Evolutionary conservation across 176 grass and related monocot species (phyloP).

Genomic region (Stipa capillata): DNA sequence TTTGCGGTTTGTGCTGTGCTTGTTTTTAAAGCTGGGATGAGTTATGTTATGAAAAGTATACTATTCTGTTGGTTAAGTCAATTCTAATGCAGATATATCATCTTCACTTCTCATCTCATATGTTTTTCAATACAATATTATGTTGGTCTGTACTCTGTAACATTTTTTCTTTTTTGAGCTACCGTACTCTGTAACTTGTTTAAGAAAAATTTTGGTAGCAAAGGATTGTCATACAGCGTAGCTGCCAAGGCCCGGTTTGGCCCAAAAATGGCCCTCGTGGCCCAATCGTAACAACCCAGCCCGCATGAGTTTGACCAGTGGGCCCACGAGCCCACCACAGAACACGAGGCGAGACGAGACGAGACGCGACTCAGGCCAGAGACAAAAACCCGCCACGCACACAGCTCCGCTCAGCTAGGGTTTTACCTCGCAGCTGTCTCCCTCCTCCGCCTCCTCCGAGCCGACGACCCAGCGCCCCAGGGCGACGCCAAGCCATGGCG

Average conservation of each 20-base stretch:
- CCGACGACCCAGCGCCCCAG: background rate
- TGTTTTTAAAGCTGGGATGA: background rate
- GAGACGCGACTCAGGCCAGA: too few relatives aligned
- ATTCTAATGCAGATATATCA: background rate
- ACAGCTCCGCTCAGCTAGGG: background rate
- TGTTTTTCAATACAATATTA: too few relatives aligned
- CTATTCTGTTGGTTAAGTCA: background rate
- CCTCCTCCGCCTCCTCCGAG: background rate
- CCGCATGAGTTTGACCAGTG: too few relatives aligned
- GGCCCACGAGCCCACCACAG: too few relatives aligned
- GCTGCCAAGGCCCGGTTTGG: too few relatives aligned
- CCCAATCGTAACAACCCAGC: background rate
- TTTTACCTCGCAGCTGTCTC: constrained; percentile 1
- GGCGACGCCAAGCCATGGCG: constrained; percentile 33
- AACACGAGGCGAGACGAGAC: too few relatives aligned
- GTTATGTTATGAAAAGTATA: background rate
- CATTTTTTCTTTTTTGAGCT: too few relatives aligned
- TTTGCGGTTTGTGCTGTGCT: background rate
- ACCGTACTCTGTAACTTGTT: too few relatives aligned
- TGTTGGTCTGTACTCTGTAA: too few relatives aligned
- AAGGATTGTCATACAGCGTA: too few relatives aligned
- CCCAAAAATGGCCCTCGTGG: background rate
- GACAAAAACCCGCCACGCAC: background rate
- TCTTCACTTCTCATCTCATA: background rate
- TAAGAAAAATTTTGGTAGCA: too few relatives aligned